These are phyloP conservation scores for Solanum arcanum DNA, from an alignment of 257 asterid genomes.

Conservation along the genomic window DNA sequence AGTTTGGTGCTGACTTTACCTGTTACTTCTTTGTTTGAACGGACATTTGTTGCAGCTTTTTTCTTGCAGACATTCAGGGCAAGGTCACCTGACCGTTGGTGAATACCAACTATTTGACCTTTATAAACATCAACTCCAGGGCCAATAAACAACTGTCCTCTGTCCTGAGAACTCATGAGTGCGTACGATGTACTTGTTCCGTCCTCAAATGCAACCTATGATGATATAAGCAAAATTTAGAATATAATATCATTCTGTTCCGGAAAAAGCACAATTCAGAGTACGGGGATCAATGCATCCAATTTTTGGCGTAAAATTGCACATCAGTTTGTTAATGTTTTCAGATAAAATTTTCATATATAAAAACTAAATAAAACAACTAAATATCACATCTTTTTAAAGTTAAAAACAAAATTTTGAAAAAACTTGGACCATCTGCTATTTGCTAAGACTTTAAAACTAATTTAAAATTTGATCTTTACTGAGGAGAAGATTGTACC, in stretches of 20 bases:
- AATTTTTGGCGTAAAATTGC: background rate
- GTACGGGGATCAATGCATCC: background rate
- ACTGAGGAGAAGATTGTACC: background rate
- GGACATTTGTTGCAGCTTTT: constrained; percentile 91
- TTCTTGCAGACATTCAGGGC: constrained; percentile 92
- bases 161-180: constrained; percentile 80
- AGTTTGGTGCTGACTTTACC: constrained; percentile 25
- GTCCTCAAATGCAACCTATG: constrained; percentile 84
- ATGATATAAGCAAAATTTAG: background rate
- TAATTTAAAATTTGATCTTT: background rate
- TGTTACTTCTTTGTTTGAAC: constrained; percentile 84
- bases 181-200: constrained; percentile 89
- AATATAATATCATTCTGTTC: background rate
- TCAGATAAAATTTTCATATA: background rate
- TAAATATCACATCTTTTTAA: background rate
- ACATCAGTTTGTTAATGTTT: background rate
- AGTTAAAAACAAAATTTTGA: background rate
- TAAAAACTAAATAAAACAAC: background rate
- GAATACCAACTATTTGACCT: constrained; percentile 94
- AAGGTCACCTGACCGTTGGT: constrained; percentile 95
- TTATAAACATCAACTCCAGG: constrained; percentile 85
- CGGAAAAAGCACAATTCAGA: background rate
- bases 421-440: background rate
- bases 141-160: constrained; percentile 84
- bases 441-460: background rate